Conservation (phyloP, 2,329 filamentous ascomycete genomes). For the Aspergillus tamarii region DNA sequence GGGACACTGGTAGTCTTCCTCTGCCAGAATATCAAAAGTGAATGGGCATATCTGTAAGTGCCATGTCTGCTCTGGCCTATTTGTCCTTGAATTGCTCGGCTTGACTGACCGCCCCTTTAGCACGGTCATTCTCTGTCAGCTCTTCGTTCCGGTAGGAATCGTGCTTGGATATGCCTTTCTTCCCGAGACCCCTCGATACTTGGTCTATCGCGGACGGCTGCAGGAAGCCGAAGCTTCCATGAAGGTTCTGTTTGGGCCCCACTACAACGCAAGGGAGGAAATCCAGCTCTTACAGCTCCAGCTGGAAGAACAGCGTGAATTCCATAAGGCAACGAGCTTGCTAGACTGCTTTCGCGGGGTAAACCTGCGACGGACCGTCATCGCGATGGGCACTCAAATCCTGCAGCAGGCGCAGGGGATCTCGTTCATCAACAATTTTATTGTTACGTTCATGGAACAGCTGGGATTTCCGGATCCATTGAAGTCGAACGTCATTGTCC, state of each 20-base stretch:
- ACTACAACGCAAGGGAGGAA: neutral
- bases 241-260: neutral
- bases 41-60: neutral
- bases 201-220: neutral
- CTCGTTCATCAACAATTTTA: conserved; percentile 16
- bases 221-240: neutral
- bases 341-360: neutral
- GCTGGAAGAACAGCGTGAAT: neutral
- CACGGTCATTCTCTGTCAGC: neutral
- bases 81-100: neutral
- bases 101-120: neutral
- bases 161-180: neutral
- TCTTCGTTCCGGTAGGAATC: neutral
- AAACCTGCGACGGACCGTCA: neutral
- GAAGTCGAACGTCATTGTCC: conserved; percentile 5
- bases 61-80: neutral
- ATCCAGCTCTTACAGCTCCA: conserved; percentile 3
- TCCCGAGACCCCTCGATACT: conserved; percentile 1
- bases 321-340: neutral
- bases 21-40: neutral
- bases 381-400: conserved; percentile 7
- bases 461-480: conserved; percentile 10
- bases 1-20: neutral
- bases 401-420: conserved; percentile 12
- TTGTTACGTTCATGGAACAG: conserved; percentile 16